Conservation (phyloP, 768 basidiomycete species). For the Leccinum obscurum region DNA sequence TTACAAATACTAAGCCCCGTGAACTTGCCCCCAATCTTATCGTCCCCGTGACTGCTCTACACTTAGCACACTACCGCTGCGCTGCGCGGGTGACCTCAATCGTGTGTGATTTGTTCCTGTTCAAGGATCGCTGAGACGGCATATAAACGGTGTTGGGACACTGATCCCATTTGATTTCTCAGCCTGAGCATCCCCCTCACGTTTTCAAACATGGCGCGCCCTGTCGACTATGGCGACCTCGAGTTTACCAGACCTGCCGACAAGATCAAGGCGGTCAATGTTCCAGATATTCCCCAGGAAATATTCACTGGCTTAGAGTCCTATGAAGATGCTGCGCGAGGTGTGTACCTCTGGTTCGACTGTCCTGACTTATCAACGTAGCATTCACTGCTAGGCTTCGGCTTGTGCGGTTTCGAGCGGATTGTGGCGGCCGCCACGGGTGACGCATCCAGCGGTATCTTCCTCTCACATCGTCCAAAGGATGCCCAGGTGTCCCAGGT, state of each 20-base stretch:
- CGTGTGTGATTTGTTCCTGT: slow-evolving; percentile 5
- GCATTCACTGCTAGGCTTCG: slow-evolving; percentile 25
- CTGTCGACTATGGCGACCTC: slow-evolving; percentile 33
- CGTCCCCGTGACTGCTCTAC: slow-evolving; percentile 1
- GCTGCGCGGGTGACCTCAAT: background rate
- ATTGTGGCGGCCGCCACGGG: slow-evolving; percentile 12
- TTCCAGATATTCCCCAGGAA: slow-evolving; percentile 32
- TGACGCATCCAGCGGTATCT: slow-evolving; percentile 23
- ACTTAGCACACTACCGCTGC: background rate
- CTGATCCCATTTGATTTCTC: background rate
- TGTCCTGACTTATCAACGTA: background rate
- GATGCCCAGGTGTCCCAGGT: slow-evolving; percentile 40
- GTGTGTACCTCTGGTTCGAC: slow-evolving; percentile 10
- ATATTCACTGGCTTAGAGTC: slow-evolving; percentile 37
- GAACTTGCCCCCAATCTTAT: slow-evolving; percentile 3
- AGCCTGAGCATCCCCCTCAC: background rate
- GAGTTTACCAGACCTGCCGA: slow-evolving; percentile 37
- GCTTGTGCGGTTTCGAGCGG: slow-evolving; percentile 29
- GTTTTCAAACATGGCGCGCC: slow-evolving; percentile 18
- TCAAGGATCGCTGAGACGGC: background rate
- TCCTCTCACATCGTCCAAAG: slow-evolving; percentile 41
- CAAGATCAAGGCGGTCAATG: slow-evolving; percentile 41
- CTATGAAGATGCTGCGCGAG: slow-evolving; percentile 41
- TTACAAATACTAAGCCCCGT: background rate
- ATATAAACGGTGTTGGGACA: slow-evolving; percentile 2